A percentile compares a stretch with the other conserved stretches of the same genome.
Evolutionary conservation across 768 basidiomycete genomes (phyloP).

Genomic region (Auriscalpium vulgare): DNA sequence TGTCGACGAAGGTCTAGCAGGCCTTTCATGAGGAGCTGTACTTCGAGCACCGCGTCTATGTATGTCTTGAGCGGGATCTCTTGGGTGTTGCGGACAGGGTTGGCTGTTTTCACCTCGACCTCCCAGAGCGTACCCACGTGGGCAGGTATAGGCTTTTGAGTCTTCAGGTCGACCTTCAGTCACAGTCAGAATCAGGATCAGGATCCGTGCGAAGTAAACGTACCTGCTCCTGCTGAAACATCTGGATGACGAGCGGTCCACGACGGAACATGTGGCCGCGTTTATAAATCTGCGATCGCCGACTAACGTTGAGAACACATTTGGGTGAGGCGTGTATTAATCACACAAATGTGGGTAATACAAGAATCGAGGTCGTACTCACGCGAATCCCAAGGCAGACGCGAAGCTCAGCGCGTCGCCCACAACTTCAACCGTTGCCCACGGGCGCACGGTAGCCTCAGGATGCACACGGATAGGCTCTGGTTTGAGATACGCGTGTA

Average conservation of each 20-base stretch:
- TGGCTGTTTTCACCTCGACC: slow-evolving; percentile 80
- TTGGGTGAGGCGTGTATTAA: slow-evolving; percentile 16
- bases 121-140: slow-evolving; percentile 79
- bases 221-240: slow-evolving; percentile 84
- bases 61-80: slow-evolving; percentile 64
- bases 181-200: not conserved
- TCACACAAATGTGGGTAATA: slow-evolving; percentile 1
- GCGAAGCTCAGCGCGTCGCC: slow-evolving; percentile 80
- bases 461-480: slow-evolving; percentile 80
- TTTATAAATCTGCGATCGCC: slow-evolving; percentile 73
- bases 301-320: slow-evolving; percentile 20
- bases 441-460: slow-evolving; percentile 81
- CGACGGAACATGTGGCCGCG: slow-evolving; percentile 71
- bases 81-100: slow-evolving; percentile 70
- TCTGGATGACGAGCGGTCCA: slow-evolving; percentile 63
- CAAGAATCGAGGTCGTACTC: slow-evolving; percentile 19
- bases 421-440: slow-evolving; percentile 70
- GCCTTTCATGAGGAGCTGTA: slow-evolving; percentile 81
- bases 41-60: slow-evolving; percentile 70
- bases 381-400: slow-evolving; percentile 72
- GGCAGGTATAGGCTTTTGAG: slow-evolving; percentile 69
- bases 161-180: slow-evolving; percentile 61
- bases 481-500: slow-evolving; percentile 78
- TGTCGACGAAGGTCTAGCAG: slow-evolving; percentile 69
- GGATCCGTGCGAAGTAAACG: slow-evolving; percentile 7